A percentile compares a stretch with the other conserved stretches of the same genome.
Conservation (phyloP, 2,329 filamentous ascomycete species). For the Beauveria australis region DNA sequence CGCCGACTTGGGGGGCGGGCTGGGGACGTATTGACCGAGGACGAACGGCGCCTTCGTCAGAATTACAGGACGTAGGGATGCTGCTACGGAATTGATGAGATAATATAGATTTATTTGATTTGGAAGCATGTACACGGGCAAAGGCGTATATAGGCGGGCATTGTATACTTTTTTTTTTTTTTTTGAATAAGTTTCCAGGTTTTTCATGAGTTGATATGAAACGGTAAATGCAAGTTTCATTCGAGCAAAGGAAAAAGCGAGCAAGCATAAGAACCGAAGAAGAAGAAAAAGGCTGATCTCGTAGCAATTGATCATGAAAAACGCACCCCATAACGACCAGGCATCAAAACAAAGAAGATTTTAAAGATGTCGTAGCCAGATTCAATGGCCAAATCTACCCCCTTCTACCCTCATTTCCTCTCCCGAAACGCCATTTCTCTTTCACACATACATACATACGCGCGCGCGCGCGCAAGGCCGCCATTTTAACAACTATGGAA, state of each 20-base stretch:
- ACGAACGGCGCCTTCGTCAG: constrained; percentile 14
- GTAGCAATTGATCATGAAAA: neutral
- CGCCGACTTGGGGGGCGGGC: constrained; percentile 24
- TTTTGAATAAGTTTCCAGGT: neutral
- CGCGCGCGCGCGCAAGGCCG: no score
- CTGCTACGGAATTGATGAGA: constrained; percentile 15
- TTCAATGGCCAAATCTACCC: neutral
- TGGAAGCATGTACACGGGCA: neutral
- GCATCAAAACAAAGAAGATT: constrained; percentile 10
- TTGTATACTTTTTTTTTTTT: neutral
- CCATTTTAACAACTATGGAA: neutral
- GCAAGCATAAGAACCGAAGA: neutral
- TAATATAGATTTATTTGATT: constrained; percentile 8
- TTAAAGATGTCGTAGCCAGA: neutral
- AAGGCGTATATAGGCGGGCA: neutral
- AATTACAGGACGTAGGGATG: constrained; percentile 28
- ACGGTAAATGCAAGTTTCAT: no score
- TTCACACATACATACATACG: neutral
- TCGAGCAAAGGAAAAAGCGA: neutral
- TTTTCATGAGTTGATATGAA: no score
- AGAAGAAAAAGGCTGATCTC: neutral
- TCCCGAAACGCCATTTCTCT: neutral
- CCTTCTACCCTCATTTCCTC: neutral
- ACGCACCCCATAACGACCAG: constrained; percentile 13
- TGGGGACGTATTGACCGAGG: constrained; percentile 25